phyloP scores from a whole-genome alignment of 1,284 basidiomycete species.

The Leccinum subrobustum region DNA sequence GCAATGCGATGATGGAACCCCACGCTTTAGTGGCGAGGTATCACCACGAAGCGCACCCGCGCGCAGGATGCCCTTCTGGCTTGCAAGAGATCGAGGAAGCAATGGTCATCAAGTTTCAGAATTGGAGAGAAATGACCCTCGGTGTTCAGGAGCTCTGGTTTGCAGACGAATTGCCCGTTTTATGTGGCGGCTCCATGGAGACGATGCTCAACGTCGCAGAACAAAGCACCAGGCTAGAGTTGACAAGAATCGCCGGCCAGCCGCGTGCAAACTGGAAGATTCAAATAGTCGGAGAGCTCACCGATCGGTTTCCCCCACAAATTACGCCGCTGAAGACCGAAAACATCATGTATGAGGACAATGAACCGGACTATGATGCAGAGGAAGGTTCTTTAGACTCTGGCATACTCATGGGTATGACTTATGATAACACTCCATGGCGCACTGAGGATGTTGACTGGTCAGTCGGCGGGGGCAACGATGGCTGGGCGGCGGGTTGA shows the following conservation, averaged over 20 bases:
- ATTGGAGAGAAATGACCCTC: constrained; percentile 37
- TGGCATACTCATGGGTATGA: constrained; percentile 22
- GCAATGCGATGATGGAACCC: constrained; percentile 32
- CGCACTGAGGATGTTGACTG: constrained; percentile 14
- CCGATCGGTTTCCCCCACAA: constrained; percentile 2
- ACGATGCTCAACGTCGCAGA: constrained; percentile 51
- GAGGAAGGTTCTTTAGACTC: constrained; percentile 29
- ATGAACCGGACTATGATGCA: constrained; percentile 16
- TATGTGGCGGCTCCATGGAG: constrained; percentile 74
- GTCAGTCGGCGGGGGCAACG: constrained; percentile 8
- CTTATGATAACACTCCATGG: constrained; percentile 8
- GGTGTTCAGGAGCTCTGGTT: constrained; percentile 72
- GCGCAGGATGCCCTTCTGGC: constrained; percentile 41
- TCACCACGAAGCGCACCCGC: constrained; percentile 50
- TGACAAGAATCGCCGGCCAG: constrained; percentile 23
- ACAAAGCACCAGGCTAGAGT: constrained; percentile 32
- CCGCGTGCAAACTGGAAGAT: constrained; percentile 30
- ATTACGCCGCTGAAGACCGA: constrained; percentile 11
- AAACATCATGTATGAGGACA: constrained; percentile 16
- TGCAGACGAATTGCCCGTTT: constrained; percentile 48
- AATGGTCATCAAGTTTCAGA: constrained; percentile 48
- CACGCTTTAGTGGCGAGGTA: constrained; percentile 56
- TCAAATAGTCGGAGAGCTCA: constrained; percentile 17
- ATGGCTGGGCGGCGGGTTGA: constrained; percentile 11
- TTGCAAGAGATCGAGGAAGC: constrained; percentile 49